phyloP scores from a whole-genome alignment of 2,329 filamentous ascomycete genomes.

The Byssochlamys sp. region DNA sequence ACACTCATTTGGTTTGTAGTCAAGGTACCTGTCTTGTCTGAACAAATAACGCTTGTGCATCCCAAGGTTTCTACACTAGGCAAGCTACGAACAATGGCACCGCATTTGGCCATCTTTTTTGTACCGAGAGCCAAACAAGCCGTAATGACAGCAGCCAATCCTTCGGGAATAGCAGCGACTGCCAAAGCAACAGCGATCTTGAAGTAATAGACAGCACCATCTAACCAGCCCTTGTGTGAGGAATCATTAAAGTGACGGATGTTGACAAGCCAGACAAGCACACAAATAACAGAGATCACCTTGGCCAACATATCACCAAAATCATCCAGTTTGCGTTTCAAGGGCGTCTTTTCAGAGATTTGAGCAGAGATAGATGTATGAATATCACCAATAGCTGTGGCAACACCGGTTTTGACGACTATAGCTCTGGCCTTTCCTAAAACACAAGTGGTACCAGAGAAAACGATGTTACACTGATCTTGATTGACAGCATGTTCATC shows the following conservation, averaged over 20 bases:
- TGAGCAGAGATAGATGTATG: constrained; percentile 97
- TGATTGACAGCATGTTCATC: constrained; percentile 87
- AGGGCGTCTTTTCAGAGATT: constrained; percentile 89
- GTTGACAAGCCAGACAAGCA: constrained; percentile 97
- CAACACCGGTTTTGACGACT: constrained; percentile 78
- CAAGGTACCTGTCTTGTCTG: constrained; percentile 94
- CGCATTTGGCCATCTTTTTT: constrained; percentile 96
- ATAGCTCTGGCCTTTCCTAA: constrained; percentile 84
- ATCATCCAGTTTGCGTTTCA: constrained; percentile 98
- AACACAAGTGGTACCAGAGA: constrained; percentile 94
- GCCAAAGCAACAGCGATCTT: constrained; percentile 98
- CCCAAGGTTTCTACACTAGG: constrained; percentile 95
- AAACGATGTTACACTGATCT: constrained; percentile 94
- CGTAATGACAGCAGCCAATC: constrained; percentile 95
- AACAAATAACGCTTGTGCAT: constrained; percentile 98
- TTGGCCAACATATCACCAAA: constrained; percentile 94
- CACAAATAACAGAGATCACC: constrained; percentile 93
- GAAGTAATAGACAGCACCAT: constrained; percentile 97
- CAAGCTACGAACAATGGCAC: constrained; percentile 88
- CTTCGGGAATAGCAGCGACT: constrained; percentile 94
- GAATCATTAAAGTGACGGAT: constrained; percentile 93
- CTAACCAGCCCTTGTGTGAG: constrained; percentile 82
- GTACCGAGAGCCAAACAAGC: constrained; percentile 93
- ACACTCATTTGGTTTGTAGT: constrained; percentile 99
- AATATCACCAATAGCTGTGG: constrained; percentile 94